These are phyloP conservation scores for Rhizophagus sp. DNA, from an alignment of 192 early-diverging fungal species.

Conservation along the genomic window DNA sequence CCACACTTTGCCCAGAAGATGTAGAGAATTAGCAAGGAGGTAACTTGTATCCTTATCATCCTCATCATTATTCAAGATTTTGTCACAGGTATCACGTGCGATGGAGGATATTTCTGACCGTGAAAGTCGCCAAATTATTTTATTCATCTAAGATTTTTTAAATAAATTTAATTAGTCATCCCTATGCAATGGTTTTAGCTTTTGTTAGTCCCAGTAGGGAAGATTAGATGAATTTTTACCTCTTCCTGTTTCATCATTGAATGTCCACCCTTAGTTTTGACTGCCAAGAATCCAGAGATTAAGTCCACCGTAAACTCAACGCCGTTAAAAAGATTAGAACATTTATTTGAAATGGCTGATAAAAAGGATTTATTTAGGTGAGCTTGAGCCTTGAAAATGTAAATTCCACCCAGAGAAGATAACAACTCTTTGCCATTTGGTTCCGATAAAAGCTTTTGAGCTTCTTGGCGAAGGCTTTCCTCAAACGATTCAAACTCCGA, in stretches of 20 bases:
- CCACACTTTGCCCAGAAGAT: background rate
- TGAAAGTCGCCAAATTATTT: background rate
- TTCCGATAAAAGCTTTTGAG: background rate
- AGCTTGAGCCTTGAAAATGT: background rate
- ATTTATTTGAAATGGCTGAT: too few relatives aligned
- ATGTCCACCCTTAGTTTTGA: too few relatives aligned
- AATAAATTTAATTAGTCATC: too few relatives aligned
- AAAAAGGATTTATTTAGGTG: background rate
- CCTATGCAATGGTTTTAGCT: too few relatives aligned
- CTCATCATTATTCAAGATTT: background rate
- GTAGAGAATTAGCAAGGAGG: background rate
- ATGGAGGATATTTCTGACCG: constrained; percentile 5
- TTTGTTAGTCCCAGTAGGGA: too few relatives aligned
- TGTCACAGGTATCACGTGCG: background rate
- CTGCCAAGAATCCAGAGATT: too few relatives aligned
- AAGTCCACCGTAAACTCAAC: too few relatives aligned
- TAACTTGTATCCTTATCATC: too few relatives aligned
- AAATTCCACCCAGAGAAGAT: background rate
- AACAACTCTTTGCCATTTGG: background rate
- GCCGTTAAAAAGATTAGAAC: too few relatives aligned
- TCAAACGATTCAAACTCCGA: background rate
- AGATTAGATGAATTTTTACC: too few relatives aligned
- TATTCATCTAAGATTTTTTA: background rate
- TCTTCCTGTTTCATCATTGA: too few relatives aligned
- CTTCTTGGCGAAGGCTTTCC: background rate